Conservation (phyloP, 805 yeast species). For the Myxozyma sirexii region DNA sequence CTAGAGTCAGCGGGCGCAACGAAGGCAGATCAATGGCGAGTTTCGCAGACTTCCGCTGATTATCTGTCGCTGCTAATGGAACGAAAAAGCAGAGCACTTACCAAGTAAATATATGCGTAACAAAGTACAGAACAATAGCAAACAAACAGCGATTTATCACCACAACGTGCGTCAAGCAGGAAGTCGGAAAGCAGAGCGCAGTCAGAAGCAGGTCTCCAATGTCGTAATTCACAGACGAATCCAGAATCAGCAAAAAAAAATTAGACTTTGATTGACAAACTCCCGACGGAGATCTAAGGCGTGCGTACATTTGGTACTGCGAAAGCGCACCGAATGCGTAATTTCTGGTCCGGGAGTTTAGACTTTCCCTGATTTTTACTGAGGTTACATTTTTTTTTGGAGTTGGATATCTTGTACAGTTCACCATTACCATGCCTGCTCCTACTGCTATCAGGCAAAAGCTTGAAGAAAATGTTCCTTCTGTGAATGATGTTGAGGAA, state of each 20-base stretch:
- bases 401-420: too few relatives aligned
- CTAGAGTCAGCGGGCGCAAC: neutral
- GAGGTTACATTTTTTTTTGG: neutral
- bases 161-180: too few relatives aligned
- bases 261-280: constrained; percentile 8
- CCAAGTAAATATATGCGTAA: neutral
- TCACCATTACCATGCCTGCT: constrained; percentile 48
- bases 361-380: neutral
- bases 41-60: neutral
- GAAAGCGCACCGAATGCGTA: neutral
- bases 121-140: neutral
- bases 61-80: neutral
- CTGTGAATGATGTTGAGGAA: constrained; percentile 5
- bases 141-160: neutral
- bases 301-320: neutral
- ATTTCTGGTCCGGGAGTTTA: constrained; percentile 20
- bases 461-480: constrained; percentile 9
- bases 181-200: too few relatives aligned
- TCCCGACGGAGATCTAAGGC: neutral
- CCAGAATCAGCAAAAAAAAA: neutral
- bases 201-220: too few relatives aligned
- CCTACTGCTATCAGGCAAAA: constrained; percentile 56
- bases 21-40: neutral
- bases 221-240: neutral
- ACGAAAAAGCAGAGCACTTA: too few relatives aligned